Evolutionary conservation across 768 basidiomycete genomes (phyloP).

Genomic region (Megacollybia marginata): DNA sequence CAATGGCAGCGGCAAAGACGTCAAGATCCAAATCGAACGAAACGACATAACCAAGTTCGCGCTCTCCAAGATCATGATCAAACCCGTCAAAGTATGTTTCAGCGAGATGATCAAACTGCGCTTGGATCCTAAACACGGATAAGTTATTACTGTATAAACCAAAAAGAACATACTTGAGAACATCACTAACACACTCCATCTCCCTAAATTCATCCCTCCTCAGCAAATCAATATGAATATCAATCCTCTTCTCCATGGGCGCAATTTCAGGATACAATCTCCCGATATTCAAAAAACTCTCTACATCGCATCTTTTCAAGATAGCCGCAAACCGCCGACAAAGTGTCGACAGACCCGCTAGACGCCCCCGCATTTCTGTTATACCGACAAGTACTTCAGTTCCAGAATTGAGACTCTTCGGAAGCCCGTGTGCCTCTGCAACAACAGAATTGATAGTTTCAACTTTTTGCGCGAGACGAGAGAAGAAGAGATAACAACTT

Average conservation of each 20-base stretch:
- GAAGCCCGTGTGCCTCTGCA: constrained; percentile 75
- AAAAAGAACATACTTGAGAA: constrained; percentile 60
- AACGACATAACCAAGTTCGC: constrained; percentile 75
- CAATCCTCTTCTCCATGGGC: constrained; percentile 85
- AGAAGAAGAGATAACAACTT: constrained; percentile 88
- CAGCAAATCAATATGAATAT: constrained; percentile 83
- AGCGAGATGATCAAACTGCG: constrained; percentile 88
- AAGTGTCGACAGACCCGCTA: constrained; percentile 71
- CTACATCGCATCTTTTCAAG: constrained; percentile 72
- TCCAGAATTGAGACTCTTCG: constrained; percentile 77
- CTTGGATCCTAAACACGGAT: constrained; percentile 60
- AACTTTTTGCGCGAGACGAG: constrained; percentile 77
- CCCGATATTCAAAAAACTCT: constrained; percentile 81
- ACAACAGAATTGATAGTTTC: constrained; percentile 81
- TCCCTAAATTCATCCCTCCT: constrained; percentile 88
- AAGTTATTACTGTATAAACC: background rate
- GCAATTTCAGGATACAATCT: constrained; percentile 78
- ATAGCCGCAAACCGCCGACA: constrained; percentile 89
- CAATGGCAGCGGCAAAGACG: constrained; percentile 87
- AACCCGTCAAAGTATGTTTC: constrained; percentile 80
- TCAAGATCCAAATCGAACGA: constrained; percentile 90
- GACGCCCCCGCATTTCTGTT: constrained; percentile 89
- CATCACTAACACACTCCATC: constrained; percentile 87
- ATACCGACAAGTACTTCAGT: constrained; percentile 88
- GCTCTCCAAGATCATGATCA: constrained; percentile 85